Percentiles rank a stretch among this genome's conserved stretches.
phyloP scores from a whole-genome alignment of 2,329 filamentous ascomycete genomes.

The Helicocarpus griseus region DNA sequence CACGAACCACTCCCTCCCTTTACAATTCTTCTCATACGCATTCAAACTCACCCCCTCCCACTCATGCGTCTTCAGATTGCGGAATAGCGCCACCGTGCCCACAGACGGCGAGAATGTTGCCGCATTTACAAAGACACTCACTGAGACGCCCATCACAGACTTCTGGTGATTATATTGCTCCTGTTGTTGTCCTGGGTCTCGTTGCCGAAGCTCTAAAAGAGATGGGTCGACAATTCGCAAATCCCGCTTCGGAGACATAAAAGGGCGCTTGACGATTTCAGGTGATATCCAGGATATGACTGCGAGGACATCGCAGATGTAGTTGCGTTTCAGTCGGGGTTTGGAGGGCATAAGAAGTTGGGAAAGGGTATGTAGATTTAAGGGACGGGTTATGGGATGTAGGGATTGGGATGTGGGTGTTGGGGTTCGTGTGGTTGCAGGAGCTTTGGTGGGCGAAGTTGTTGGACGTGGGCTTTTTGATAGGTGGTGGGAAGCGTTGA shows the following conservation, averaged over 20 bases:
- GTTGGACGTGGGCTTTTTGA: not conserved
- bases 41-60: slow-evolving; percentile 21
- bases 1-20: slow-evolving; percentile 18
- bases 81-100: slow-evolving; percentile 21
- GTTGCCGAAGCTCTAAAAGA: slow-evolving; percentile 6
- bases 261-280: slow-evolving; percentile 14
- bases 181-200: no score
- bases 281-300: slow-evolving; percentile 20
- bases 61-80: slow-evolving; percentile 20
- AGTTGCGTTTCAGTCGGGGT: slow-evolving; percentile 16
- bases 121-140: slow-evolving; percentile 22
- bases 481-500: not conserved
- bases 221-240: slow-evolving; percentile 21
- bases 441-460: no score
- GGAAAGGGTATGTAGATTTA: slow-evolving; percentile 12
- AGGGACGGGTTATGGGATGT: not conserved
- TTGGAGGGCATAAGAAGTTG: slow-evolving; percentile 11
- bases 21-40: slow-evolving; percentile 18
- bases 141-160: slow-evolving; percentile 14
- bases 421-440: not conserved
- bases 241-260: slow-evolving; percentile 21
- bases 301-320: slow-evolving; percentile 18
- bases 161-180: no score
- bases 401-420: not conserved
- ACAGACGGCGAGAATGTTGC: slow-evolving; percentile 17